Conservation (phyloP, 345 rosid genomes). For the Eucalyptus microcorys region DNA sequence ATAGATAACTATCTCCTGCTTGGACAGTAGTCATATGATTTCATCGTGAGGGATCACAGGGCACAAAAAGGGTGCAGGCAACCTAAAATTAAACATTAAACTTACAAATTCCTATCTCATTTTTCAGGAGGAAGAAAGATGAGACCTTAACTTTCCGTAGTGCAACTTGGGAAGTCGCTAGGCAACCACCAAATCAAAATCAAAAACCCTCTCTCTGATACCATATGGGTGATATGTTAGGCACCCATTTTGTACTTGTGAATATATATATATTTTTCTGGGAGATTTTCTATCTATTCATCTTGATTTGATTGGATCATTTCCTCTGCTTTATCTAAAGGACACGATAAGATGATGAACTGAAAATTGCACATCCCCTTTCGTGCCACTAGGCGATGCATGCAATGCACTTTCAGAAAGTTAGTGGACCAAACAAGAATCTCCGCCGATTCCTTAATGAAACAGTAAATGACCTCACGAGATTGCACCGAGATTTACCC, state of each 20-base stretch:
- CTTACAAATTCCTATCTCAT: not conserved
- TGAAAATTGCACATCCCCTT: not conserved
- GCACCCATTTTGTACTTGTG: not conserved
- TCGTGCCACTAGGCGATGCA: not conserved
- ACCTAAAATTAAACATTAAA: not conserved
- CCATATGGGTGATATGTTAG: not conserved
- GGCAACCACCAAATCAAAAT: not conserved
- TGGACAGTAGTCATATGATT: not conserved
- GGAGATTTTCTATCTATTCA: not conserved
- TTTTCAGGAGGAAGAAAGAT: not conserved
- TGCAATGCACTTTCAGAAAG: not conserved
- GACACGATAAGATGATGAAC: not conserved
- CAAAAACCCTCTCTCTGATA: not conserved
- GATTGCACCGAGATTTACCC: not conserved
- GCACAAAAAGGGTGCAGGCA: not conserved
- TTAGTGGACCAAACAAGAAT: not conserved
- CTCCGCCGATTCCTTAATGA: not conserved
- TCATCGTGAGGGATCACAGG: not conserved
- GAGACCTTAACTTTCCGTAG: not conserved
- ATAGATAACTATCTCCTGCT: not conserved
- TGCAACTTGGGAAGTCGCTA: not conserved
- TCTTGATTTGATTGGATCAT: not conserved
- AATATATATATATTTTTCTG: not conserved
- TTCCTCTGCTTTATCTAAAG: not conserved
- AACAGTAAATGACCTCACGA: not conserved